Evolutionary conservation across 2,329 filamentous ascomycete genomes (phyloP), one percentile per base, ranked within the genome.

Genomic region (Talaromyces pinophilus): DNA sequence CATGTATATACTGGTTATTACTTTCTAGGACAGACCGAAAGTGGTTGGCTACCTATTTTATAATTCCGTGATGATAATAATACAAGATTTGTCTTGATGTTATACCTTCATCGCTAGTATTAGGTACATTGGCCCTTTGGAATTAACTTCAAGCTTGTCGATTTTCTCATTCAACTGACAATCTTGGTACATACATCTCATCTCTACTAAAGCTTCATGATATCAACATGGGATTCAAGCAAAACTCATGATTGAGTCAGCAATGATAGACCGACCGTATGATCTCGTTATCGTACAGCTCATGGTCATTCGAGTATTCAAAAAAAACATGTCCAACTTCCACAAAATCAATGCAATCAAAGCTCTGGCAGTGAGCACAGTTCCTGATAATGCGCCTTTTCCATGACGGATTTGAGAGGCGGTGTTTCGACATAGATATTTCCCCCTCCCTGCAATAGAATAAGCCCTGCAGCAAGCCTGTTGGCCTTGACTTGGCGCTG

Each of bases 1-100:
- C 61, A 44, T 63, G 48, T 62, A 54, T 62, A 62, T 62, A 62
- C 30, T 42, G 35, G 38, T 42, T 62, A 40, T 40, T 40, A 40
- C 33, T 35, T n/a, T 5, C 13, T 33, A n/a, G 15, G 50, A 10
- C 50, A 54, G 48, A 33, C 52, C 17, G 28, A 55, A 17, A 1
- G 22, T 4, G 52, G 4, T 55, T 33, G 50, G 28, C 28, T 33
- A 22, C 44, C 44, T 22, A 55, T 55, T 33, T 33, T 33, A 54
- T 40, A 38, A 57, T 57, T 8, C n/a, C 35, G 28, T 19, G 10
- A 11, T 30, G 48, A 30, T 52, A 57, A 57, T 57, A 33, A 33
- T 55, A 19, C 52, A 55, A 55, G 17, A 22, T 19, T 22, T 4
- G 22, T 57, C n/a, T 38, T 57, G 30, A 22, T 4, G 5, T 2